Evolutionary conservation across 305 asterid species (phyloP).

Genomic region (Fraxinus velutina): DNA sequence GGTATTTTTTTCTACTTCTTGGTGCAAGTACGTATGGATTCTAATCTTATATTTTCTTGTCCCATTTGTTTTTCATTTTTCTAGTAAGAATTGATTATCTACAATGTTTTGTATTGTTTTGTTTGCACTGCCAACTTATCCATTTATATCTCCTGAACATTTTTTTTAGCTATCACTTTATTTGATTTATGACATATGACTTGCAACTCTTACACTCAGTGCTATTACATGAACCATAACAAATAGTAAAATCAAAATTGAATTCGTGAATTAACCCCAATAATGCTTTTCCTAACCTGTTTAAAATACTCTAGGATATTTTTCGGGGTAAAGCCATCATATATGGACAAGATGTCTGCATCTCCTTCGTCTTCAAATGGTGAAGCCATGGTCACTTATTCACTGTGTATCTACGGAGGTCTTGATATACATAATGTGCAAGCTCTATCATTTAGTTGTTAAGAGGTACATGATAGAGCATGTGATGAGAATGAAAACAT

Average conservation of each 20-base stretch:
- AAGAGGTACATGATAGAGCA: background rate
- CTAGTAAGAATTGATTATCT: conserved; percentile 11
- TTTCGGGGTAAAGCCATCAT: background rate
- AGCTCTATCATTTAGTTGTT: background rate
- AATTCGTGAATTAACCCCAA: background rate
- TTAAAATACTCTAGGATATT: background rate
- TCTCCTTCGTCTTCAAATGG: background rate
- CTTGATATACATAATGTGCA: background rate
- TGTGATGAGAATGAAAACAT: background rate
- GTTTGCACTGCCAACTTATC: background rate
- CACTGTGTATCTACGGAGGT: background rate
- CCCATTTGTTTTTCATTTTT: conserved; percentile 2
- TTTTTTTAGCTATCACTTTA: background rate
- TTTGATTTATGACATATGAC: background rate
- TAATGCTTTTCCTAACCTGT: background rate
- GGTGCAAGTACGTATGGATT: conserved; percentile 71
- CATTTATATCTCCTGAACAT: conserved; percentile 2
- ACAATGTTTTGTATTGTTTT: background rate
- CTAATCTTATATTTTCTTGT: conserved; percentile 20
- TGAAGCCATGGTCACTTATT: background rate
- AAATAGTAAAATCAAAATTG: background rate
- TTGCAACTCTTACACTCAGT: background rate
- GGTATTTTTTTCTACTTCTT: conserved; percentile 76
- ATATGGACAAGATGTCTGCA: background rate
- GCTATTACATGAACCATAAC: background rate